These are phyloP conservation scores for Combretum micranthum DNA, from an alignment of 345 rosid genomes.

Conservation along the genomic window DNA sequence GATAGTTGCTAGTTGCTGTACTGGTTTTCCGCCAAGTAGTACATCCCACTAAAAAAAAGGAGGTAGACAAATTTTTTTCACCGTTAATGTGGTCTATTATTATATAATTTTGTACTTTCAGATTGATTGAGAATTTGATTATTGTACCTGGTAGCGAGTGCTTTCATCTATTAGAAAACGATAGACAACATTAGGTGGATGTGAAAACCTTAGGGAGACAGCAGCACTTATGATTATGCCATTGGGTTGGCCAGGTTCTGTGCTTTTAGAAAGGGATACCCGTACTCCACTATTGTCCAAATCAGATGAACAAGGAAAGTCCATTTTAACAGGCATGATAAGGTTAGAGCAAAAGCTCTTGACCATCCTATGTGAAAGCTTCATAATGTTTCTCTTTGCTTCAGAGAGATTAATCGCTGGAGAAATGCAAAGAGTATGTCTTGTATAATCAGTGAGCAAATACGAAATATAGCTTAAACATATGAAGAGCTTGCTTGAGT, in stretches of 20 bases:
- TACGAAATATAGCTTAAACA: no score
- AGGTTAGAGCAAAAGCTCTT: constrained; percentile 38
- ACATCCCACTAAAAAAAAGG: constrained; percentile 74
- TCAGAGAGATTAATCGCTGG: no score
- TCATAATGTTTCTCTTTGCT: constrained; percentile 42
- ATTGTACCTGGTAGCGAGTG: constrained; percentile 36
- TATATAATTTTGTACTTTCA: background rate
- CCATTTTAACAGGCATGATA: constrained; percentile 43
- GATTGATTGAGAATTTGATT: background rate
- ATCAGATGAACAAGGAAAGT: constrained; percentile 38
- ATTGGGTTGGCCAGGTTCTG: constrained; percentile 35
- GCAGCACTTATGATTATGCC: constrained; percentile 57
- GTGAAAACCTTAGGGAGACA: constrained; percentile 52
- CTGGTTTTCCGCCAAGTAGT: constrained; percentile 29
- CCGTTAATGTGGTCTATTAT: background rate
- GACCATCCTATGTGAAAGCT: constrained; percentile 61
- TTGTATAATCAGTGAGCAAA: no score
- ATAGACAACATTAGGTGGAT: constrained; percentile 33
- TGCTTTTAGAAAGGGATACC: constrained; percentile 33
- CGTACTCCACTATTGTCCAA: constrained; percentile 44
- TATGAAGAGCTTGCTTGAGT: no score
- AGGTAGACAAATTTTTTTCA: no score
- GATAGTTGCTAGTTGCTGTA: constrained; percentile 37
- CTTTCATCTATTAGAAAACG: constrained; percentile 26
- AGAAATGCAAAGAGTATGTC: background rate